Conservation (phyloP, 176 grass and related monocot genomes). For the Aegilops umbellulata region DNA sequence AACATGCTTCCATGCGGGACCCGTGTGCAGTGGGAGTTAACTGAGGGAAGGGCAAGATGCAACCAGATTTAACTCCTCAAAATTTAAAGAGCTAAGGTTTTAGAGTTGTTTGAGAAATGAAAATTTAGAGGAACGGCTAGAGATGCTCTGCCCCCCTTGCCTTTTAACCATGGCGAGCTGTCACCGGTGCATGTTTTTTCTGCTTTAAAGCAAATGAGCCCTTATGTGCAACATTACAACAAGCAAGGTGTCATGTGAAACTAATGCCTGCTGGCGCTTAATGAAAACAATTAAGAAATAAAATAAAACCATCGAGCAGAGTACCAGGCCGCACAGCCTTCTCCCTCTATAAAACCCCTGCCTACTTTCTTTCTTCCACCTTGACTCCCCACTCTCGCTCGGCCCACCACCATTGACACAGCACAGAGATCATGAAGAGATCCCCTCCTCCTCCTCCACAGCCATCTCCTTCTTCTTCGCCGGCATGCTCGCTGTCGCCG, state of each 20-base stretch:
- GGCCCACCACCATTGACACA: not conserved
- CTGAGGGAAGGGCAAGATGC: too few species aligned
- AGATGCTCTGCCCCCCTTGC: not conserved
- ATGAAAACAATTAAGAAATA: not conserved
- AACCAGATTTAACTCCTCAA: too few species aligned
- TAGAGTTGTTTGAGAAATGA: too few species aligned
- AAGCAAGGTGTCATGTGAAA: slow-evolving; percentile 2
- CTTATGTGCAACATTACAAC: not conserved
- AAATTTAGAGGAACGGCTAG: too few species aligned
- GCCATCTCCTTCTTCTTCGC: slow-evolving; percentile 19
- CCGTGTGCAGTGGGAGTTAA: too few species aligned
- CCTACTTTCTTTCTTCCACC: not conserved
- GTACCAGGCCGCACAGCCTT: not conserved
- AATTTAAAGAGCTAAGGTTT: too few species aligned
- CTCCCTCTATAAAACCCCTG: slow-evolving; percentile 28
- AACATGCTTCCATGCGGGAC: too few species aligned
- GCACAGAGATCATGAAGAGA: slow-evolving; percentile 40
- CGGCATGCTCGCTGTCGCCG: not conserved
- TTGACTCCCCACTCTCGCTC: not conserved
- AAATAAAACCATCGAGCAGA: not conserved
- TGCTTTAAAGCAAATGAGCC: not conserved
- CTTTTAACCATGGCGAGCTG: not conserved
- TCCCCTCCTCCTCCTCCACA: slow-evolving; percentile 21
- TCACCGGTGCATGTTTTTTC: not conserved
- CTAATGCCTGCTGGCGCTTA: not conserved